Conservation (phyloP, 495 filamentous ascomycete species). For the Terfezia claveryi region DNA sequence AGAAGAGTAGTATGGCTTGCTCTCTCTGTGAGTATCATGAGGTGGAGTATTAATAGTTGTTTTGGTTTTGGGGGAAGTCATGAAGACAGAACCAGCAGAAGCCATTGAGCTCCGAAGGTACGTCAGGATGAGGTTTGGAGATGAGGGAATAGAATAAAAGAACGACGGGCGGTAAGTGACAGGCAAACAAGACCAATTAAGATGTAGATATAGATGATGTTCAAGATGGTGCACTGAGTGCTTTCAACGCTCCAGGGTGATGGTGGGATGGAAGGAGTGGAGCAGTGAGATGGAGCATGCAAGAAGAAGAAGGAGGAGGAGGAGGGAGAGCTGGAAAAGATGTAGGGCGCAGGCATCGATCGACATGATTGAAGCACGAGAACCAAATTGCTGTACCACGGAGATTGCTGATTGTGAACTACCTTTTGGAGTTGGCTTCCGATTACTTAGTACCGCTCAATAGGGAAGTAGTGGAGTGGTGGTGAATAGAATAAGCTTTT, state of each 20-base stretch:
- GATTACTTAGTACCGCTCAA: neutral
- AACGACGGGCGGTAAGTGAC: neutral
- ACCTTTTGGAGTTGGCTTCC: neutral
- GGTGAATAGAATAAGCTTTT: slow-evolving; percentile 10
- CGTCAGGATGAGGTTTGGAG: neutral
- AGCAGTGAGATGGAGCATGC: neutral
- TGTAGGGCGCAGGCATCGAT: neutral
- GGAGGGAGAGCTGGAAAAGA: neutral
- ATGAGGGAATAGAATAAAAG: neutral
- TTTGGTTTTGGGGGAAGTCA: too few species aligned
- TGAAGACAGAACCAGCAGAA: too few species aligned
- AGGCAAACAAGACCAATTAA: too few species aligned
- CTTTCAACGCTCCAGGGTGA: neutral
- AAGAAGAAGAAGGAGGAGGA: neutral
- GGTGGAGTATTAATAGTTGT: too few species aligned
- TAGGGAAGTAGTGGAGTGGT: slow-evolving; percentile 1
- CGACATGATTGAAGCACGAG: neutral
- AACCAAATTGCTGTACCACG: neutral
- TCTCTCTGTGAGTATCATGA: too few species aligned
- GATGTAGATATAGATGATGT: too few species aligned
- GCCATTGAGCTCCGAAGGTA: neutral
- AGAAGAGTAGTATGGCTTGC: too few species aligned
- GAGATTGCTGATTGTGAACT: neutral
- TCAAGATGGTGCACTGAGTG: too few species aligned
- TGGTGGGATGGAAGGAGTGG: neutral